Base-by-base conservation (phyloP, 345 rosid genomes). In the Hibiscus trionum region DNA sequence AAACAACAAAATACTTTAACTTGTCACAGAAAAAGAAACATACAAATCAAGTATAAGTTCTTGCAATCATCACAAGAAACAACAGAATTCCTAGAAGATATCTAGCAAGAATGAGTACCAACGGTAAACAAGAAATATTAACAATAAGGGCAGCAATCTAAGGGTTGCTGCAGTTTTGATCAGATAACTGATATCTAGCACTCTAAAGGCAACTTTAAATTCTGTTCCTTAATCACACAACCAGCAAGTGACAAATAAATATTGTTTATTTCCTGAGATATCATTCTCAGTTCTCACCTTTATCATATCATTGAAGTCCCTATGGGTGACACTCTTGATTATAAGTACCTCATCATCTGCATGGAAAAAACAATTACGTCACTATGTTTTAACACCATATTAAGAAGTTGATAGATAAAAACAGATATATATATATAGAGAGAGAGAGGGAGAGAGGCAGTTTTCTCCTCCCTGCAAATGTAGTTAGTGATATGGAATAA, bases 321-420 rank as follows among this genome's bases (percentile, higher is more conserved):
- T 82, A 78, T 95, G 99, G 63, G 91, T 87, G 75, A 90, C 79
- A 84, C 97, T 92, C 84, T 95, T 92, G 72, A 95, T 95, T 78
- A 92, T 83, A 72, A 92, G 97, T n/a, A 95, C 91, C 80, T 95
- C 99, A 73, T 77, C 88, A 77, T 80, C 97, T 95, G 87, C 90
- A 84, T 29, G 56, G 66, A 46, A 81, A 77, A 59, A 65, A 75
- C 66, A 67, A 68, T n/a, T 63, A 70, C 72, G 17, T 60, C 24
- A 73, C 15, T 46, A 31, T 21, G 52, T 50, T 65, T 61, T 17
- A 73, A 21, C 26, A 61, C 26, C 19, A 50, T 31, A 24, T 19
- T 53, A 44, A 33, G 37, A 35, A 6, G 12, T 35, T 24, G 60
- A 77, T 14, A 12, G 21, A 72, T 12, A 21, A 21, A 21, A 21